Evolutionary conservation across 352 stramenopile genomes (phyloP).

Genomic region (Pythium volutum): DNA sequence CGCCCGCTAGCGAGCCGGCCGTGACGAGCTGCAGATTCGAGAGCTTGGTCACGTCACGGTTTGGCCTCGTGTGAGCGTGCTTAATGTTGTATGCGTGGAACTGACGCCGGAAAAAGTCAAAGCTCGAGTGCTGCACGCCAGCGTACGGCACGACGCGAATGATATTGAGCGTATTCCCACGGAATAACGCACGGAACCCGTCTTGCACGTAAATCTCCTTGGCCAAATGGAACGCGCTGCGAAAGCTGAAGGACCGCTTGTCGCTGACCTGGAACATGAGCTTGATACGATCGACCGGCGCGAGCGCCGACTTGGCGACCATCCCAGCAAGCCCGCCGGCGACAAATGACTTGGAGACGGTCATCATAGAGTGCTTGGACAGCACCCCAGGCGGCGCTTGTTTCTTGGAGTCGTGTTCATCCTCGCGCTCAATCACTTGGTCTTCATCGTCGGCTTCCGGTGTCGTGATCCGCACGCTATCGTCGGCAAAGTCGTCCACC

Average conservation of each 20-base stretch:
- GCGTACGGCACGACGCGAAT: slow-evolving; percentile 76
- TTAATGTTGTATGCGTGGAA: slow-evolving; percentile 79
- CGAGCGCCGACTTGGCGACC: slow-evolving; percentile 69
- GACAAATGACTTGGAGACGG: slow-evolving; percentile 81
- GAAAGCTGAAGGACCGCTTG: slow-evolving; percentile 66
- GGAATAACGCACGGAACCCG: slow-evolving; percentile 68
- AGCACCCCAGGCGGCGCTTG: not conserved
- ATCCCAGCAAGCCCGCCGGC: slow-evolving; percentile 71
- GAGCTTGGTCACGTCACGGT: slow-evolving; percentile 51
- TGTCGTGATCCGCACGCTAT: slow-evolving; percentile 20
- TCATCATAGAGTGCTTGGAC: slow-evolving; percentile 50
- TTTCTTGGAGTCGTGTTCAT: not conserved
- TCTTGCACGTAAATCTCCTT: slow-evolving; percentile 69
- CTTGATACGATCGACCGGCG: slow-evolving; percentile 80
- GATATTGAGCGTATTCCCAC: slow-evolving; percentile 78
- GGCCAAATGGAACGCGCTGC: slow-evolving; percentile 57
- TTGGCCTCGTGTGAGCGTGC: slow-evolving; percentile 32
- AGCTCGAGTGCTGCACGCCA: slow-evolving; percentile 78
- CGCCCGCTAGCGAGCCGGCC: slow-evolving; percentile 68
- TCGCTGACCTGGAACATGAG: slow-evolving; percentile 86
- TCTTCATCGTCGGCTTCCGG: slow-evolving; percentile 25
- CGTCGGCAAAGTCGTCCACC: not conserved
- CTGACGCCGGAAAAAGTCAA: slow-evolving; percentile 77
- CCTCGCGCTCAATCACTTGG: slow-evolving; percentile 10
- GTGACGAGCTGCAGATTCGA: slow-evolving; percentile 74